Evolutionary conservation across 2,329 filamentous ascomycete species (phyloP).

Genomic region (Aaosphaeria pasadenensis): DNA sequence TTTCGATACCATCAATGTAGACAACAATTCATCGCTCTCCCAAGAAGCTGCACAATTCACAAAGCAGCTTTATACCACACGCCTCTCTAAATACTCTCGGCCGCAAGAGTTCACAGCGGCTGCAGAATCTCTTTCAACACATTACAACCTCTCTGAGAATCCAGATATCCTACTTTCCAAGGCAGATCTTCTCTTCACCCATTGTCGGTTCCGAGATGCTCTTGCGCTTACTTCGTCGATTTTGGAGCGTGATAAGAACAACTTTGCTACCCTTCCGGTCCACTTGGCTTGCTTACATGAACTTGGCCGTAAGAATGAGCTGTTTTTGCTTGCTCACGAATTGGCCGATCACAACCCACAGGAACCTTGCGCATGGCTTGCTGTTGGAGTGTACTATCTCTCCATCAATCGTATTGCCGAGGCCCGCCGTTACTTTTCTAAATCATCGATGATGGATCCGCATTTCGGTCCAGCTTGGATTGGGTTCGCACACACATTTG

Average conservation of each 20-base stretch:
- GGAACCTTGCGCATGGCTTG: slow-evolving; percentile 88
- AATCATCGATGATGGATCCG: slow-evolving; percentile 94
- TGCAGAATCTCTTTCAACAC: slow-evolving; percentile 85
- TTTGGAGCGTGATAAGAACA: slow-evolving; percentile 79
- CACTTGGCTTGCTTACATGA: slow-evolving; percentile 91
- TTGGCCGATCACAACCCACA: slow-evolving; percentile 88
- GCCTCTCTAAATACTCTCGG: slow-evolving; percentile 91
- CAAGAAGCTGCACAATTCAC: slow-evolving; percentile 93
- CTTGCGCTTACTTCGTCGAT: slow-evolving; percentile 80
- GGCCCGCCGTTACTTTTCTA: slow-evolving; percentile 92
- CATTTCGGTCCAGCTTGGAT: slow-evolving; percentile 99
- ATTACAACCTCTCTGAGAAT: slow-evolving; percentile 84
- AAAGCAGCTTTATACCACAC: slow-evolving; percentile 92
- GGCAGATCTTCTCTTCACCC: slow-evolving; percentile 88
- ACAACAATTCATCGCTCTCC: slow-evolving; percentile 62
- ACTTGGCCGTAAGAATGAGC: slow-evolving; percentile 77
- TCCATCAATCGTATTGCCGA: slow-evolving; percentile 86
- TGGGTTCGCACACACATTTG: slow-evolving; percentile 97
- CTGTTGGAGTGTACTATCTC: slow-evolving; percentile 93
- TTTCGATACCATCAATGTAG: slow-evolving; percentile 76
- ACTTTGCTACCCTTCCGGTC: slow-evolving; percentile 83
- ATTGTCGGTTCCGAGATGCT: slow-evolving; percentile 89
- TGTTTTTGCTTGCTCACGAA: slow-evolving; percentile 91
- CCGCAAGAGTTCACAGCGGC: slow-evolving; percentile 78
- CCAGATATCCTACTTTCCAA: slow-evolving; percentile 86